A percentile compares a stretch with the other conserved stretches of the same genome.
These are phyloP conservation scores for Singerocomus inundabilis DNA, from an alignment of 1,284 basidiomycete species.

Conservation along the genomic window DNA sequence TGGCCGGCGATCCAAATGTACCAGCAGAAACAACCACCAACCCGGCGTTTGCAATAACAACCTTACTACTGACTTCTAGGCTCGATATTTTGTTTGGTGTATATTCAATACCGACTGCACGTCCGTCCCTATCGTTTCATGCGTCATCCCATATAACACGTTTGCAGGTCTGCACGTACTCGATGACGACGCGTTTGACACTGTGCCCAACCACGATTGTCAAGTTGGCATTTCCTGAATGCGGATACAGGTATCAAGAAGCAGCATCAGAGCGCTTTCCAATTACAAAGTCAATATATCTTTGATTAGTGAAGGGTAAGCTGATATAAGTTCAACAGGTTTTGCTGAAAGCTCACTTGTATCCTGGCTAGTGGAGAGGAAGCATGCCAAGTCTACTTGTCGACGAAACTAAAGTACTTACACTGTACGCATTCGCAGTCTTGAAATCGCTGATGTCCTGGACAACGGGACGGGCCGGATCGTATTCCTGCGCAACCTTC, in stretches of 20 bases:
- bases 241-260: slow-evolving; percentile 25
- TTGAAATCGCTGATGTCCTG: slow-evolving; percentile 14
- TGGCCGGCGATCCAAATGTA: slow-evolving; percentile 18
- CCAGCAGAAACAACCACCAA: slow-evolving; percentile 18
- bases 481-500: slow-evolving; percentile 41
- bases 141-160: background rate
- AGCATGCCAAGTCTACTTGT: background rate
- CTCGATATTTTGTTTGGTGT: slow-evolving; percentile 22
- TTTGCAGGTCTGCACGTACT: background rate
- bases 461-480: slow-evolving; percentile 37
- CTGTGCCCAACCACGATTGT: background rate
- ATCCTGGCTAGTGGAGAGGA: background rate
- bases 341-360: background rate
- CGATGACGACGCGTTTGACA: background rate
- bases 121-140: slow-evolving; percentile 37
- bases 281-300: slow-evolving; percentile 49
- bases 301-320: slow-evolving; percentile 16
- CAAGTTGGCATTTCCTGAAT: slow-evolving; percentile 38
- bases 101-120: slow-evolving; percentile 30
- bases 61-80: background rate
- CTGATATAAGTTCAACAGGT: background rate
- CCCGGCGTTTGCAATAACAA: background rate
- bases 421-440: slow-evolving; percentile 35
- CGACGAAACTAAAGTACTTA: slow-evolving; percentile 26
- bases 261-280: slow-evolving; percentile 59